Base-by-base conservation (phyloP, 116 monocot genomes). In the Phalaenopsis hybrid region DNA sequence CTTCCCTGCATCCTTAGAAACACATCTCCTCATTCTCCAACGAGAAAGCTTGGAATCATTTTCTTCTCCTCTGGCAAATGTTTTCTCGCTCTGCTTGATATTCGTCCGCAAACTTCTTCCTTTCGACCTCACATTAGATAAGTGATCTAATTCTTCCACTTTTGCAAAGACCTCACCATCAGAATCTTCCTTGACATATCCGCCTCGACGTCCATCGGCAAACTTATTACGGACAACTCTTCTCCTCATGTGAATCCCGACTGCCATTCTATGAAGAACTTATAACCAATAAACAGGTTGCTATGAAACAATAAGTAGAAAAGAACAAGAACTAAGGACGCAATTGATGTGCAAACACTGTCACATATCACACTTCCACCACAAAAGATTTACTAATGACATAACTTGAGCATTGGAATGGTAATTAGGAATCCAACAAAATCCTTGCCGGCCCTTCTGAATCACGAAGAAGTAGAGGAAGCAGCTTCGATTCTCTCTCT, bases 1-100 rank as follows among this genome's bases (percentile, higher is more conserved):
- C 81, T 43, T 46, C 21, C 74, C 41, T n/a, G 33, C 31, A 72
- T 43, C 15, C 52, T 72, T 9, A 4, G 58, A 37, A 76, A 31
- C 50, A 74, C 37, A 51, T 79, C 78, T 49, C 77, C 77, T 77
- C 49, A 50, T 52, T 77, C 51, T 77, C 77, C 49, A 28, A 50
- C 25, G 13, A 77, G 28, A 77, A 23, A 50, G 51, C 12, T 31
- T 6, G 5, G 77, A 50, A 77, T 77, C 77, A 77, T 23, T 77
- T 25, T 51, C 77, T 28, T 77, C 21, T 28, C 51, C 28, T 51
- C 77, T 51, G 2, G 21, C 48, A 51, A 77, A 51, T 18, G 11
- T 51, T 25, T 25, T 51, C 23, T 77, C 44, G 4, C 21, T 10
- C 51, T 31, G n/a, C 25, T 13, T 77, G 51, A 28, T 44, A 51